Base-by-base conservation (phyloP, 371 early-diverging fungal species). In the Mucor ambiguus region DNA sequence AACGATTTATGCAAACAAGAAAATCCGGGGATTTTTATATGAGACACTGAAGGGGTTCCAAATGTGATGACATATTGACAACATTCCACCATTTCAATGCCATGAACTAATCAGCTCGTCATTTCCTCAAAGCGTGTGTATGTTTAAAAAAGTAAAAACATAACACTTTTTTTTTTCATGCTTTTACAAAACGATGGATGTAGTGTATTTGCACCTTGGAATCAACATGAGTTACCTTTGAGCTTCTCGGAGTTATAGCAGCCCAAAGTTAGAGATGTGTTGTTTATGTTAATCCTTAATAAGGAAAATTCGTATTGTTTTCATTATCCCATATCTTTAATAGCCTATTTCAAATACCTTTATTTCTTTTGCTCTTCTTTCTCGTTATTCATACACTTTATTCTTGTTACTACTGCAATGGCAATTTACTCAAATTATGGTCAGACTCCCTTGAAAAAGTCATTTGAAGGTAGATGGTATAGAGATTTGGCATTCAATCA, bases 381-480 rank as follows among this genome's bases (percentile, higher is more conserved):
- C 46, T 33, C 28, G 16, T 16, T 60, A 22, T n/a, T 44, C 22
- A 2, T 35, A 20, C 44, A 16, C 4, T 18, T 9, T 2, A 10
- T 38, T 29, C 16, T 29, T 60, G 35, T 41, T 56, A 58, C 28
- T 18, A 16, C 18, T 12, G 28, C 41, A 37, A 68, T 63, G 60
- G 59, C 59, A 37, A 43, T 38, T 43, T 59, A 43, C 14, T 56
- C 62, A 22, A 67, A 57, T 43, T 56, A 52, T 22, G 22, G 38
- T 3, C 68, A 61, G 58, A 30, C 43, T 52, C 37, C 63, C 10
- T 54, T 59, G 28, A 69, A 69, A 33, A 69, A 64, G 41, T 44
- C 52, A 2, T 59, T 43, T 63, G 68, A 68, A 59, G 68, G 68
- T 68, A 58, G 11, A 29, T 3, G 46, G 3, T 49, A n/a, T 26